phyloP scores from a whole-genome alignment of 2,329 filamentous ascomycete genomes.

The Cercospora brassicicola region DNA sequence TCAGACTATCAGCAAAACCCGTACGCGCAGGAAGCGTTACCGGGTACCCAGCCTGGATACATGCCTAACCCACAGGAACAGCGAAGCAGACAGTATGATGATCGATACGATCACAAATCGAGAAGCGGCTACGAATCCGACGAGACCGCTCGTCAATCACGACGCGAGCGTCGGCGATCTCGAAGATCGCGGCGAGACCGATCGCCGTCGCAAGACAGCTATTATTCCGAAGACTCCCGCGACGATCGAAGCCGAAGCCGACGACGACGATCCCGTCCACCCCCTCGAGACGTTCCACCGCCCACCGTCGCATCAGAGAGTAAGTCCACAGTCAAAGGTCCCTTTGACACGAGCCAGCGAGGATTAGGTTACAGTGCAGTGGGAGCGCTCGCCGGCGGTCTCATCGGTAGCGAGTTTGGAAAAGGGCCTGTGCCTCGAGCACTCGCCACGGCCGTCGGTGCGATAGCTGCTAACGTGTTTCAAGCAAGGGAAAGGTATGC shows the following conservation, averaged over 20 bases:
- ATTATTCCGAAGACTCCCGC: slow-evolving; percentile 22
- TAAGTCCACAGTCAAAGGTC: slow-evolving; percentile 33
- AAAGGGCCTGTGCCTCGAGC: slow-evolving; percentile 30
- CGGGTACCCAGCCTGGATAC: slow-evolving; percentile 26
- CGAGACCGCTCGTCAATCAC: slow-evolving; percentile 16
- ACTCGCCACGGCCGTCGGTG: slow-evolving; percentile 33
- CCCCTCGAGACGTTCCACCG: slow-evolving; percentile 18
- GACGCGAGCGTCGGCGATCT: slow-evolving; percentile 11
- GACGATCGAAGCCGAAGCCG: slow-evolving; percentile 22
- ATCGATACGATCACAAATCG: slow-evolving; percentile 17
- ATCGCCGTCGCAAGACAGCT: slow-evolving; percentile 16
- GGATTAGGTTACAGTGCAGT: slow-evolving; percentile 33
- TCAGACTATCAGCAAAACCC: slow-evolving; percentile 33
- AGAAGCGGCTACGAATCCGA: slow-evolving; percentile 23
- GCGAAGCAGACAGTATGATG: slow-evolving; percentile 16
- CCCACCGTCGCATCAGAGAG: slow-evolving; percentile 22
- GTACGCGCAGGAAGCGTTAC: slow-evolving; percentile 30
- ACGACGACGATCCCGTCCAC: slow-evolving; percentile 23
- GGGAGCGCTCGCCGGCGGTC: slow-evolving; percentile 35
- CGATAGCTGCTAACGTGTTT: slow-evolving; percentile 34
- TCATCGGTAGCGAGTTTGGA: slow-evolving; percentile 34
- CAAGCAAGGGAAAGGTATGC: slow-evolving; percentile 35
- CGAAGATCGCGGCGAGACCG: slow-evolving; percentile 14
- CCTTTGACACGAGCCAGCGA: slow-evolving; percentile 32
- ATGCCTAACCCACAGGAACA: slow-evolving; percentile 23